A percentile compares a stretch with the other conserved stretches of the same genome.
Conservation (phyloP, 768 basidiomycete genomes). For the Psilocybe subaeruginosa region DNA sequence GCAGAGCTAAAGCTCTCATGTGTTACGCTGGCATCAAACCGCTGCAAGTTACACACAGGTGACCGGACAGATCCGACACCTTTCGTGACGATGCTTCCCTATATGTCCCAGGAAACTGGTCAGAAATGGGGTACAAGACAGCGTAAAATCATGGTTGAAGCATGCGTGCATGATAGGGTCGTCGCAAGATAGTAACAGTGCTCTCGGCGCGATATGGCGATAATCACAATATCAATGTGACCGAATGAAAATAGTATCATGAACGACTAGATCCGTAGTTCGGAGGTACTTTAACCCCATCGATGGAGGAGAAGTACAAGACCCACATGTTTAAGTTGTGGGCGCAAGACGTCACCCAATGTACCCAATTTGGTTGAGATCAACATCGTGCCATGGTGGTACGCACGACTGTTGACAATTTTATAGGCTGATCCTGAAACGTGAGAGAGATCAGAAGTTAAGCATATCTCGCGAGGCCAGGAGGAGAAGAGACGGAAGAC, state of each 20-base stretch:
- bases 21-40: conserved; percentile 49
- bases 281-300: no score
- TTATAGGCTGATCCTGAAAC: conserved; percentile 99
- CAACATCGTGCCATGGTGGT: conserved; percentile 99
- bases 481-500: background rate
- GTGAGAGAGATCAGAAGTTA: conserved; percentile 41
- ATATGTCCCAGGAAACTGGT: background rate
- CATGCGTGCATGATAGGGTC: background rate
- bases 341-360: conserved; percentile 71
- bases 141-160: background rate
- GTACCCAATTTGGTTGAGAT: conserved; percentile 77
- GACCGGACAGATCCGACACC: conserved; percentile 92
- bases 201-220: no score
- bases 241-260: no score
- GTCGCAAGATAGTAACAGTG: no score
- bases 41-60: conserved; percentile 82
- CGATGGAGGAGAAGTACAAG: background rate
- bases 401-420: conserved; percentile 86
- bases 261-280: no score
- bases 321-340: conserved; percentile 53
- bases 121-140: background rate
- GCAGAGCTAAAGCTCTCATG: conserved; percentile 76
- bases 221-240: no score
- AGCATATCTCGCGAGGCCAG: background rate
- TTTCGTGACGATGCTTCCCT: conserved; percentile 83